These are phyloP conservation scores for Herpetomonas muscarum DNA, from an alignment of 208 protist species.

Conservation along the genomic window DNA sequence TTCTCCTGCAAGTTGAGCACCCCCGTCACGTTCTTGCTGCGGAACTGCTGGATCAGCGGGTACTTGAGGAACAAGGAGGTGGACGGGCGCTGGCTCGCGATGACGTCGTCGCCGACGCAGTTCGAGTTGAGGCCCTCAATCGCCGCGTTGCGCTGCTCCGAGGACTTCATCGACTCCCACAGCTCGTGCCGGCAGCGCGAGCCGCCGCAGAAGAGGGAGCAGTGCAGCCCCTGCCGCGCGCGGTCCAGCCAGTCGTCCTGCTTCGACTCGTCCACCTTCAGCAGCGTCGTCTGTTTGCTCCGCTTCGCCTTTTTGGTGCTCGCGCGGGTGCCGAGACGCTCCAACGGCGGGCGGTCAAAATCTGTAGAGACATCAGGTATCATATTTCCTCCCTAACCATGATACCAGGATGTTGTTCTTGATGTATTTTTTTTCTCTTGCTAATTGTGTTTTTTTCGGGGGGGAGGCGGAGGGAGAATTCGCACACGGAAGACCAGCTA, in stretches of 20 bases:
- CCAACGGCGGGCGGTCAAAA: slow-evolving; percentile 28
- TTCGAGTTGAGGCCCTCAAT: slow-evolving; percentile 87
- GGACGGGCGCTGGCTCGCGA: slow-evolving; percentile 85
- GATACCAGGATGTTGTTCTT: background rate
- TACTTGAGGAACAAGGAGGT: slow-evolving; percentile 87
- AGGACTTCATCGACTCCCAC: slow-evolving; percentile 55
- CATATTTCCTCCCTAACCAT: slow-evolving; percentile 8
- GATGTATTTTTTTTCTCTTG: background rate
- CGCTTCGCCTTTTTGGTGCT: slow-evolving; percentile 25
- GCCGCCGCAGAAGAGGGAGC: slow-evolving; percentile 79
- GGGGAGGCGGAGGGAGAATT: too few relatives aligned
- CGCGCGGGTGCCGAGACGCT: slow-evolving; percentile 22
- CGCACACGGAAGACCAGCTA: too few relatives aligned
- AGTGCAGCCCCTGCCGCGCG: slow-evolving; percentile 68
- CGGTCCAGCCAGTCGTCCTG: slow-evolving; percentile 71
- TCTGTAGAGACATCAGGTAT: slow-evolving; percentile 29
- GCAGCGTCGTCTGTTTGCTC: slow-evolving; percentile 27
- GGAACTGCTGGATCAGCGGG: slow-evolving; percentile 81
- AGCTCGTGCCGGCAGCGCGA: slow-evolving; percentile 76
- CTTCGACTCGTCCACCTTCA: slow-evolving; percentile 66
- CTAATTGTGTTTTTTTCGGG: background rate
- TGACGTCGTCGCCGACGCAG: slow-evolving; percentile 79
- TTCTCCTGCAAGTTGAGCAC: slow-evolving; percentile 91
- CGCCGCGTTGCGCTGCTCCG: slow-evolving; percentile 47
- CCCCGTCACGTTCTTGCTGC: slow-evolving; percentile 62